Evolutionary conservation across 768 basidiomycete genomes (phyloP).

Genomic region (Boletus barrowsii): DNA sequence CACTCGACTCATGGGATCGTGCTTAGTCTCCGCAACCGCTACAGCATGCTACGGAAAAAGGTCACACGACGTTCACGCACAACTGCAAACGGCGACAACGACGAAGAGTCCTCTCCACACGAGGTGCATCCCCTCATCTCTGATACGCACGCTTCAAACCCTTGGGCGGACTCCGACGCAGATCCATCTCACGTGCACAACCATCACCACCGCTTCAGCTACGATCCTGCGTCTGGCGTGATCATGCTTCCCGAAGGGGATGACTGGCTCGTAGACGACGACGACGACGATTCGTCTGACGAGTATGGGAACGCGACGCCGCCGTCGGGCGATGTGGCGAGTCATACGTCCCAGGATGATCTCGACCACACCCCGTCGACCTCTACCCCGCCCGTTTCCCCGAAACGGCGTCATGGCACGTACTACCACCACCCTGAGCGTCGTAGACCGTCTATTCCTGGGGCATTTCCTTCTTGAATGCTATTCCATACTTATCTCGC

Average conservation of each 20-base stretch:
- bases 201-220: conserved; percentile 56
- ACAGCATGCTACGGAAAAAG: conserved; percentile 48
- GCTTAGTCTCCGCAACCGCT: conserved; percentile 74
- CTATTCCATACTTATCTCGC: background rate
- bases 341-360: conserved; percentile 24
- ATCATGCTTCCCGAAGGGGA: conserved; percentile 81
- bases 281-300: conserved; percentile 36
- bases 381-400: conserved; percentile 30
- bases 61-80: conserved; percentile 12
- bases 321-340: conserved; percentile 18
- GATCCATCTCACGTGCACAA: conserved; percentile 21
- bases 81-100: conserved; percentile 6
- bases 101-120: background rate
- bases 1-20: conserved; percentile 67
- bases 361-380: conserved; percentile 15
- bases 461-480: conserved; percentile 45
- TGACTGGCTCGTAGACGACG: conserved; percentile 58
- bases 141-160: conserved; percentile 41
- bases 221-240: conserved; percentile 82
- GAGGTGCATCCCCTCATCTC: conserved; percentile 23
- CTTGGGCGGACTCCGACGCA: conserved; percentile 52
- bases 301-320: conserved; percentile 38
- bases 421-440: conserved; percentile 87
- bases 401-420: conserved; percentile 63
- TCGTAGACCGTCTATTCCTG: conserved; percentile 50